Conservation (phyloP, 2,329 filamentous ascomycete genomes). For the Calonectria naviculata region DNA sequence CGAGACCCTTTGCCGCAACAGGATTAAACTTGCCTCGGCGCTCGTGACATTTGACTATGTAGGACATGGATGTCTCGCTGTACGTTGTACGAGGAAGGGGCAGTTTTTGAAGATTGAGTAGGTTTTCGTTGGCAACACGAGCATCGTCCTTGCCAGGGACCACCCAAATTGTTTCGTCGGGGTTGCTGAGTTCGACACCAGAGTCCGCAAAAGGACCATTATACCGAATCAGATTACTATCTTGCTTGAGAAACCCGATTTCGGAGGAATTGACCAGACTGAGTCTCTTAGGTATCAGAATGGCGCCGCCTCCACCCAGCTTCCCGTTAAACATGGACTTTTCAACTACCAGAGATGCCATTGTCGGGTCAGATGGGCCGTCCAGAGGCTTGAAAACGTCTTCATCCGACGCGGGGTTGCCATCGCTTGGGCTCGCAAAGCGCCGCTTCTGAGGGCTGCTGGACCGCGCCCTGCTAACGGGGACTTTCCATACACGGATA, state of each 20-base stretch:
- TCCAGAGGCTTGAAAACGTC: constrained; percentile 28
- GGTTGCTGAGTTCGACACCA: constrained; percentile 28
- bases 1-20: constrained; percentile 70
- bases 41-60: constrained; percentile 82
- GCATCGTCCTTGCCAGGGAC: constrained; percentile 33
- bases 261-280: constrained; percentile 44
- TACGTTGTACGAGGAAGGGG: constrained; percentile 76
- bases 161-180: constrained; percentile 42
- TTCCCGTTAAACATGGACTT: constrained; percentile 50
- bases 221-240: constrained; percentile 76
- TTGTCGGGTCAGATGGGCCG: constrained; percentile 42
- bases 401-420: background rate
- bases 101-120: constrained; percentile 33
- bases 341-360: constrained; percentile 47
- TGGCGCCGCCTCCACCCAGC: constrained; percentile 33
- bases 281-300: constrained; percentile 40
- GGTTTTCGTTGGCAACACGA: constrained; percentile 17
- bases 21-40: constrained; percentile 85
- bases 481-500: constrained; percentile 87
- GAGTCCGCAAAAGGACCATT: constrained; percentile 63
- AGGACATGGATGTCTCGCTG: constrained; percentile 79
- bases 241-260: constrained; percentile 67
- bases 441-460: constrained; percentile 50
- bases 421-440: constrained; percentile 33
- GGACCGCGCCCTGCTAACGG: constrained; percentile 51